Conservation (phyloP, 208 protist genomes). For the Trypanosoma cruzi region DNA sequence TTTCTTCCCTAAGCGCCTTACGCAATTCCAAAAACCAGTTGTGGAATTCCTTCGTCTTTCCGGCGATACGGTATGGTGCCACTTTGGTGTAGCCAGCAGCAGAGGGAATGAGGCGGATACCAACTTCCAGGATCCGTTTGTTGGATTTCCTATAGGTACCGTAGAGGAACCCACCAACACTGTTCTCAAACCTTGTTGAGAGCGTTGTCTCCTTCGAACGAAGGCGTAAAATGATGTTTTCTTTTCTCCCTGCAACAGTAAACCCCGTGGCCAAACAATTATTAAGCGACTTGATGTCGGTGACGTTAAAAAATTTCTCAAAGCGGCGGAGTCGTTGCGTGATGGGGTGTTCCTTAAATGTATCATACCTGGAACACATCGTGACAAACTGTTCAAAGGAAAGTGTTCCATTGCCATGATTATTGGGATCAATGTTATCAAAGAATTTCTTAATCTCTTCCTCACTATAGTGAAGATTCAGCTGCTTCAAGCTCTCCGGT, state of each 20-base stretch:
- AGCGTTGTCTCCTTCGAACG: constrained; percentile 54
- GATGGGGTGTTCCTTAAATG: constrained; percentile 83
- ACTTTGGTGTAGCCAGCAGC: constrained; percentile 84
- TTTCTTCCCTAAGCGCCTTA: constrained; percentile 73
- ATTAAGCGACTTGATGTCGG: constrained; percentile 63
- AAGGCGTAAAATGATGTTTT: constrained; percentile 76
- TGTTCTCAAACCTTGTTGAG: constrained; percentile 64
- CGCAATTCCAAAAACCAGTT: constrained; percentile 80
- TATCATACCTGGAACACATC: constrained; percentile 75
- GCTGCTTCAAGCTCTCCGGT: constrained; percentile 64
- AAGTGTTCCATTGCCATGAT: constrained; percentile 37
- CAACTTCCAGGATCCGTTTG: constrained; percentile 71
- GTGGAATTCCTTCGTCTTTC: constrained; percentile 83
- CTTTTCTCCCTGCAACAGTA: constrained; percentile 71
- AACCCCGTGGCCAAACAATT: constrained; percentile 75
- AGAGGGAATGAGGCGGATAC: constrained; percentile 66
- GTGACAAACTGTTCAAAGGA: constrained; percentile 88
- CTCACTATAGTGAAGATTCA: constrained; percentile 65
- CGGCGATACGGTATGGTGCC: constrained; percentile 79
- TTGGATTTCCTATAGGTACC: constrained; percentile 48
- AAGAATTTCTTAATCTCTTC: constrained; percentile 72
- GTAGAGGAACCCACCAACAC: constrained; percentile 71
- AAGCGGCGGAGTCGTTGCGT: constrained; percentile 71
- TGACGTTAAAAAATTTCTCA: constrained; percentile 77
- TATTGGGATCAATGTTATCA: constrained; percentile 53